These are phyloP conservation scores for Colletotrichum sublineola DNA, from an alignment of 2,329 filamentous ascomycete species.

Conservation along the genomic window DNA sequence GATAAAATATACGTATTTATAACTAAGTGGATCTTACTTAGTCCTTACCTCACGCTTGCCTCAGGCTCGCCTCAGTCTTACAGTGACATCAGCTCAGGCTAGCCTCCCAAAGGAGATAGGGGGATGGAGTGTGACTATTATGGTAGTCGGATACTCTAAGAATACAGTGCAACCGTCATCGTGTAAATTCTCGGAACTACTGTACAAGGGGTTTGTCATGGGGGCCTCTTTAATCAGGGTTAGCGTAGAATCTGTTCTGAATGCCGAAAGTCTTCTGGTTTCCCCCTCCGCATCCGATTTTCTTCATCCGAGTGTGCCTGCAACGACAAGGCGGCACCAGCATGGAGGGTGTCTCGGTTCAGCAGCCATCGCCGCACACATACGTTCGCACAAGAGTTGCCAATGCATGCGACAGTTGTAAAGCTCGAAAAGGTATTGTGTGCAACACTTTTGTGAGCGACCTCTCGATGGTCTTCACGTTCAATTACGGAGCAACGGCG, in stretches of 20 bases:
- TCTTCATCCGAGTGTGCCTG: conserved; percentile 33
- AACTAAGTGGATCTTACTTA: no score
- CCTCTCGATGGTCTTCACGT: background rate
- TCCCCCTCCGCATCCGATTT: conserved; percentile 35
- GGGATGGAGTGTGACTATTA: no score
- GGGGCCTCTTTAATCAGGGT: background rate
- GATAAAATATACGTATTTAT: no score
- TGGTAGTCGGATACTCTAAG: background rate
- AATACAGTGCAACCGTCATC: conserved; percentile 33
- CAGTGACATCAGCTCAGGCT: no score
- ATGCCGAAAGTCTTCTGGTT: conserved; percentile 22
- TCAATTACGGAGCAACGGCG: background rate
- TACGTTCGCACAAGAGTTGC: conserved; percentile 57
- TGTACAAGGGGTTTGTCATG: background rate
- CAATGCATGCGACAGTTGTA: conserved; percentile 68
- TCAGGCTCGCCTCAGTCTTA: no score
- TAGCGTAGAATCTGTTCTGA: conserved; percentile 16
- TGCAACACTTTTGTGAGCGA: conserved; percentile 43
- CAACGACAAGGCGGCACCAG: conserved; percentile 23
- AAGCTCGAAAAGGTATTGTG: conserved; percentile 58
- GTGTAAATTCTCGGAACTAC: conserved; percentile 10
- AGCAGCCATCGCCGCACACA: conserved; percentile 30
- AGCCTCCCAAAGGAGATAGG: no score
- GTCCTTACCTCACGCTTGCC: no score
- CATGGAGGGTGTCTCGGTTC: conserved; percentile 40